Base-by-base conservation (phyloP, 2,329 filamentous ascomycete species). In the Penicillium brasilianum region DNA sequence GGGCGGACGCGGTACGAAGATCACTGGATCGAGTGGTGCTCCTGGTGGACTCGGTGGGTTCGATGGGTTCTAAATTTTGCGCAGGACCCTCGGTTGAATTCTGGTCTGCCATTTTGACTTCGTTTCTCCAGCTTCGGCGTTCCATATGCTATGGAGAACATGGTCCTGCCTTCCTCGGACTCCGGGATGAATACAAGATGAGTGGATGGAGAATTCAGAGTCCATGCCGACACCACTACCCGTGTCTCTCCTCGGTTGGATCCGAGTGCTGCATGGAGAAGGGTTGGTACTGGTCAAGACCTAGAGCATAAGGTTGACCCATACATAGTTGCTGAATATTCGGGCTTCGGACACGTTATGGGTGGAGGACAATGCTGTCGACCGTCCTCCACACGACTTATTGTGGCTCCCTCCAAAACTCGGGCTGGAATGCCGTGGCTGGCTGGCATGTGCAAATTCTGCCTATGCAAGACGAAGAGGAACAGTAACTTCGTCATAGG, bases 1-100 rank as follows among this genome's bases (percentile, higher is more conserved):
- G 66, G 56, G 60, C 53, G 37, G 55, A 43, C 20, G 30, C 22
- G 4, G 11, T 37, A 55, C 44, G 63, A 65, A 62, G 64, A 66
- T 69, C 66, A 56, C 59, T 62, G 64, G 66, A 64, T 67, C 61
- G 62, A 9, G 44, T 62, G 58, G 58, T 61, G 60, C 60, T 50
- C 46, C 62, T 54, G 50, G 64, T 65, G 60, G 64, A 64, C 36
- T 25, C 13, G 39, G 64, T 62, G 57, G 62, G 18, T 28, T 62
- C 55, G 60, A 62, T 61, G 55, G 54, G 55, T 53, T 56, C 58
- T 53, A 59, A 60, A 57, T 60, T 61, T 62, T 58, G 52, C 62
- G 57, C 58, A 63, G 37, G 58, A 58, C 59, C 59, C 61, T 66
- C 58, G 61, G 58, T 57, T 61, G 50, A 14, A 43, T 34, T 59